phyloP scores from a whole-genome alignment of 2,329 filamentous ascomycete genomes.

The Setomelanomma holmii region DNA sequence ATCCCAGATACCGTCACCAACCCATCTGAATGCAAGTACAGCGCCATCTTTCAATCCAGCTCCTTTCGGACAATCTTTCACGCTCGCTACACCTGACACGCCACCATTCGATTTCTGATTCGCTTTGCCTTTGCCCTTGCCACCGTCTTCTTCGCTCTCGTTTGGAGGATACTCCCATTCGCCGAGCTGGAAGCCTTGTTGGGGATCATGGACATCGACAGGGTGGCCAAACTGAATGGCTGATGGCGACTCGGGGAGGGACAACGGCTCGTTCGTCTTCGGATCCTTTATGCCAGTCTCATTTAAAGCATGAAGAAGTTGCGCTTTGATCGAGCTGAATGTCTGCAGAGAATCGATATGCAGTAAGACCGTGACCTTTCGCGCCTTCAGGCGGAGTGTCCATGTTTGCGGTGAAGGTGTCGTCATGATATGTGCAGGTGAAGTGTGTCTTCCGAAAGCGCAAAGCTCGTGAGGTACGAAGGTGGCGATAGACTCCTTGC shows the following conservation, averaged over 20 bases:
- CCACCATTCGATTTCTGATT: slow-evolving; percentile 18
- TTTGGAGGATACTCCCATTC: slow-evolving; percentile 39
- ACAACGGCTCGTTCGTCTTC: slow-evolving; percentile 41
- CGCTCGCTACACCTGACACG: slow-evolving; percentile 7
- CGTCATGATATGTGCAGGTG: slow-evolving; percentile 20
- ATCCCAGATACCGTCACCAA: slow-evolving; percentile 32
- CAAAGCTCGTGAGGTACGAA: not conserved
- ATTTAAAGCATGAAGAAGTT: slow-evolving; percentile 51
- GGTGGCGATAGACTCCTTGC: not conserved
- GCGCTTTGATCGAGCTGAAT: slow-evolving; percentile 49
- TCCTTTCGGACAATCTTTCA: slow-evolving; percentile 44
- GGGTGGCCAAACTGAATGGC: slow-evolving; percentile 53
- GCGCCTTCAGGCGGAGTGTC: slow-evolving; percentile 57
- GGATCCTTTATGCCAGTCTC: slow-evolving; percentile 45
- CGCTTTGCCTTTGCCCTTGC: slow-evolving; percentile 51
- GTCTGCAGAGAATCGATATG: slow-evolving; percentile 54
- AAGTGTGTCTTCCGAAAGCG: not conserved
- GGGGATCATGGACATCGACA: slow-evolving; percentile 49
- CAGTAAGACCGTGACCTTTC: slow-evolving; percentile 55
- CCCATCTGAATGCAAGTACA: slow-evolving; percentile 48
- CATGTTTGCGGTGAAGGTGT: slow-evolving; percentile 38
- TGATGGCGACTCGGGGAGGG: slow-evolving; percentile 48
- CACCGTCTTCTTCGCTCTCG: slow-evolving; percentile 36
- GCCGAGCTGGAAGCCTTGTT: slow-evolving; percentile 49
- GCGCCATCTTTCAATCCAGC: slow-evolving; percentile 44